Percentiles rank a stretch among this genome's conserved stretches.
Evolutionary conservation across 768 basidiomycete species (phyloP).

Genomic region (Pleurotus platypus): DNA sequence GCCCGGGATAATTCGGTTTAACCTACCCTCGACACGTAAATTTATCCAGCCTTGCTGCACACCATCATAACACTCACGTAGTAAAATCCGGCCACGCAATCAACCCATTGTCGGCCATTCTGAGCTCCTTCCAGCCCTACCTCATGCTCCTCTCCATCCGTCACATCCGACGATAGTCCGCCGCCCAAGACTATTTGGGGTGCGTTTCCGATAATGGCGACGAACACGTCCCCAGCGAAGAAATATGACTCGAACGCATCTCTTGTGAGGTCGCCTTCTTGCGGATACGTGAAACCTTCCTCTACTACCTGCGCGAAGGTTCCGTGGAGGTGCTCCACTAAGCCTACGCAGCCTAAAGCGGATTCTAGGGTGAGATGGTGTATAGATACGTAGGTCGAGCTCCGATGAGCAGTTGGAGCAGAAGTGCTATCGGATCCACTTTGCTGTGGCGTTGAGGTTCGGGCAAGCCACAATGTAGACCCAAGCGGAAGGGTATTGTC

Average conservation of each 20-base stretch:
- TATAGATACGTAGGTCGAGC: conserved; percentile 32
- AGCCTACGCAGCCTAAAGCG: conserved; percentile 37
- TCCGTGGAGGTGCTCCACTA: conserved; percentile 54
- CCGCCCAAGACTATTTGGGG: conserved; percentile 12
- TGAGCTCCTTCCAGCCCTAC: conserved; percentile 40
- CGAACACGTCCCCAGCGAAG: conserved; percentile 71
- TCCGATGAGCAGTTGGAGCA: not conserved
- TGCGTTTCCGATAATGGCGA: conserved; percentile 46
- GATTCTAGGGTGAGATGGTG: conserved; percentile 47
- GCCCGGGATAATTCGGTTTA: conserved; percentile 87
- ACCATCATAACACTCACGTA: conserved; percentile 49
- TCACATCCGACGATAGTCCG: conserved; percentile 14
- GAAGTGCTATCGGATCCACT: not conserved
- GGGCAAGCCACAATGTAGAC: conserved; percentile 9
- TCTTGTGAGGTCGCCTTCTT: conserved; percentile 56
- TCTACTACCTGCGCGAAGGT: conserved; percentile 75
- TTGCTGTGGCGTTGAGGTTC: not conserved
- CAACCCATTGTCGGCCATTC: conserved; percentile 56
- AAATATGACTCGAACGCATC: conserved; percentile 71
- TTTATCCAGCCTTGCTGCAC: not conserved
- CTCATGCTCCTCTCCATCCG: conserved; percentile 18
- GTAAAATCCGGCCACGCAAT: conserved; percentile 73
- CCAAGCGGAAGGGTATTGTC: not conserved
- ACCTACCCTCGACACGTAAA: conserved; percentile 35
- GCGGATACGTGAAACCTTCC: conserved; percentile 81